These are phyloP conservation scores for Sparassis latifolia DNA, from an alignment of 1,284 basidiomycete genomes.

Conservation along the genomic window DNA sequence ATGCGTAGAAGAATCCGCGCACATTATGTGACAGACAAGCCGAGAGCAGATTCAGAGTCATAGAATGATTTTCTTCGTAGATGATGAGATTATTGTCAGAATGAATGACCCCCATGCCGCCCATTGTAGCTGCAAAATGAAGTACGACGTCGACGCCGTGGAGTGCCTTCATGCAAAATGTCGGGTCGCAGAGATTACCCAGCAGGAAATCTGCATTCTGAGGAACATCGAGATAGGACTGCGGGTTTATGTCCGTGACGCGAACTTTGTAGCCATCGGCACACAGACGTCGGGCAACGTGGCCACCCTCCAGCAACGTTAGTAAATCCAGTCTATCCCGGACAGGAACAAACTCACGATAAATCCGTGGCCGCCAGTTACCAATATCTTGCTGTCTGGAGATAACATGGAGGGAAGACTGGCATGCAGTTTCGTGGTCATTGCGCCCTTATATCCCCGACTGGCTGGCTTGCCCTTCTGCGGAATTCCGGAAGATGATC, in stretches of 20 bases:
- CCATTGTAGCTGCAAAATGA: constrained; percentile 56
- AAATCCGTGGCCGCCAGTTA: constrained; percentile 53
- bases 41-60: constrained; percentile 41
- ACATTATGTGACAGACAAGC: constrained; percentile 34
- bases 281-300: constrained; percentile 37
- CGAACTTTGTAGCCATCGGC: constrained; percentile 30
- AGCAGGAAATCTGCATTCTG: constrained; percentile 31
- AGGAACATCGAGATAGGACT: constrained; percentile 20
- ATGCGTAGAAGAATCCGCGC: constrained; percentile 45
- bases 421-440: no score
- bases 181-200: constrained; percentile 41
- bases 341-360: constrained; percentile 33
- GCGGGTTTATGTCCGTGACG: constrained; percentile 34
- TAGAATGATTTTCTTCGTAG: constrained; percentile 42
- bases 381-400: constrained; percentile 14
- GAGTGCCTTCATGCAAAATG: constrained; percentile 32
- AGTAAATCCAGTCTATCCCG: background rate
- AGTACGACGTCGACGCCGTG: constrained; percentile 37
- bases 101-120: constrained; percentile 58
- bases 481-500: no score
- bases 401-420: no score
- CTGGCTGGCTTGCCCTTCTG: no score
- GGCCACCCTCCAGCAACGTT: constrained; percentile 41
- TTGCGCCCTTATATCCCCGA: no score
- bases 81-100: constrained; percentile 40